Percentiles rank a stretch among this genome's conserved stretches.
Conservation (phyloP, 2,329 filamentous ascomycete species). For the Arthrinium phaeospermum region DNA sequence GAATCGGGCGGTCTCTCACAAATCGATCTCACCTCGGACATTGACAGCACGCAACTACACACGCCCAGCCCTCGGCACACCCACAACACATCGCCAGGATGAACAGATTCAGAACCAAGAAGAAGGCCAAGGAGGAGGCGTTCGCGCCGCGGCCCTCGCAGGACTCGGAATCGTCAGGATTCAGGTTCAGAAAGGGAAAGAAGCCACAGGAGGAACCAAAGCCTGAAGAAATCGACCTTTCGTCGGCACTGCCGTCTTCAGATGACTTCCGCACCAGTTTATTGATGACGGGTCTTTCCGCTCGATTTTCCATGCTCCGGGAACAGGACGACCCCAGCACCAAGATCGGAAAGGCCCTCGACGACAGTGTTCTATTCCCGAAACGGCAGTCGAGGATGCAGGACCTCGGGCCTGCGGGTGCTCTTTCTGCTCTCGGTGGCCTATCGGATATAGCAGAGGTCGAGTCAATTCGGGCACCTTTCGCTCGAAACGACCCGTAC, state of each 20-base stretch:
- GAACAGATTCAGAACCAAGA: slow-evolving; percentile 80
- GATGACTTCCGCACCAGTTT: slow-evolving; percentile 96
- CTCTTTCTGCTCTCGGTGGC: slow-evolving; percentile 61
- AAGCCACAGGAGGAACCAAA: slow-evolving; percentile 64
- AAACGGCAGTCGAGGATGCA: slow-evolving; percentile 74
- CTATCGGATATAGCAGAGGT: slow-evolving; percentile 91
- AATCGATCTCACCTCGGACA: not conserved
- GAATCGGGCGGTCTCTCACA: not conserved
- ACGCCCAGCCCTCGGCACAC: not conserved
- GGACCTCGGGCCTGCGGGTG: slow-evolving; percentile 58
- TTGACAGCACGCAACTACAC: slow-evolving; percentile 4
- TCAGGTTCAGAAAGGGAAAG: slow-evolving; percentile 62
- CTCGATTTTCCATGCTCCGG: slow-evolving; percentile 93
- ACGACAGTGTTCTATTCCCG: slow-evolving; percentile 88
- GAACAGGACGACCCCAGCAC: slow-evolving; percentile 93
- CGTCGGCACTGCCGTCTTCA: slow-evolving; percentile 74
- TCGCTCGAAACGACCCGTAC: slow-evolving; percentile 68
- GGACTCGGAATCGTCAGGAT: slow-evolving; percentile 60
- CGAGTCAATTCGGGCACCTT: slow-evolving; percentile 73
- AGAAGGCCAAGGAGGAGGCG: slow-evolving; percentile 67
- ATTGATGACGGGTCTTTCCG: slow-evolving; percentile 92
- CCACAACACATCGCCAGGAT: slow-evolving; percentile 49
- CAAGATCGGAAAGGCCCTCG: slow-evolving; percentile 89
- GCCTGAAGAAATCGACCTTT: slow-evolving; percentile 74
- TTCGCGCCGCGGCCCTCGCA: slow-evolving; percentile 53